These are phyloP conservation scores for Pseudohyphozyma bogoriensis DNA, from an alignment of 768 basidiomycete species.

Conservation along the genomic window DNA sequence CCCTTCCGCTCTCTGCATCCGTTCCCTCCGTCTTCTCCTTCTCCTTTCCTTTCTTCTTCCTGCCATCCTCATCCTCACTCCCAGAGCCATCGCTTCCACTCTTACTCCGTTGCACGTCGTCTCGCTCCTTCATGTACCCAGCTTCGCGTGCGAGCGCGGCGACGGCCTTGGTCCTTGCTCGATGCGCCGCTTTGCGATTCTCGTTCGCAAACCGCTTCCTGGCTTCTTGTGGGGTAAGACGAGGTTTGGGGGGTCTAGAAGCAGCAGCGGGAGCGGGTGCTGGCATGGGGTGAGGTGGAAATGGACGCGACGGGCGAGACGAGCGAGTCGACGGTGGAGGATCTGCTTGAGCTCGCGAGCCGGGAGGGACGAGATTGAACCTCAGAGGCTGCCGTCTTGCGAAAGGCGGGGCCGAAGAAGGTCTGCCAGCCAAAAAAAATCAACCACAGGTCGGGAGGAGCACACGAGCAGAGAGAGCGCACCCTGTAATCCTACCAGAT, in stretches of 20 bases:
- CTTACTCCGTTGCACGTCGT: not conserved
- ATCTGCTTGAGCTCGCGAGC: no score
- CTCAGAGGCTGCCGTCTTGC: no score
- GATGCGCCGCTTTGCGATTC: slow-evolving; percentile 1
- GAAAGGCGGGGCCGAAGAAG: no score
- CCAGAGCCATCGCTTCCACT: not conserved
- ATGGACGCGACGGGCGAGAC: not conserved
- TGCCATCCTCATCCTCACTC: slow-evolving; percentile 14
- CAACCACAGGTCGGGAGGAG: no score
- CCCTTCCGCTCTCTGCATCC: not conserved
- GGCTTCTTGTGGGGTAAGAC: not conserved
- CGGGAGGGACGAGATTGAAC: no score
- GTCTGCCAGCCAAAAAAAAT: no score
- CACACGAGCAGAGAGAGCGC: no score
- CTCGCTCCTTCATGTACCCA: slow-evolving; percentile 6
- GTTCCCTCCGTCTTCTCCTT: slow-evolving; percentile 6
- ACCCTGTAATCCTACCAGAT: no score
- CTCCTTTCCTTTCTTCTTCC: not conserved
- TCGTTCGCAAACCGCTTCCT: slow-evolving; percentile 12
- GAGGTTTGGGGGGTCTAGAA: slow-evolving; percentile 3
- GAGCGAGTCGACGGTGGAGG: not conserved
- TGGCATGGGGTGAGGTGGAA: not conserved
- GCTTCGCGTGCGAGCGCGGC: slow-evolving; percentile 10
- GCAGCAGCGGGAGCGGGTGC: slow-evolving; percentile 9
- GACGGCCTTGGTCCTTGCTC: not conserved